phyloP scores from a whole-genome alignment of 2,329 filamentous ascomycete species.

The Phyllosticta citribraziliensis region DNA sequence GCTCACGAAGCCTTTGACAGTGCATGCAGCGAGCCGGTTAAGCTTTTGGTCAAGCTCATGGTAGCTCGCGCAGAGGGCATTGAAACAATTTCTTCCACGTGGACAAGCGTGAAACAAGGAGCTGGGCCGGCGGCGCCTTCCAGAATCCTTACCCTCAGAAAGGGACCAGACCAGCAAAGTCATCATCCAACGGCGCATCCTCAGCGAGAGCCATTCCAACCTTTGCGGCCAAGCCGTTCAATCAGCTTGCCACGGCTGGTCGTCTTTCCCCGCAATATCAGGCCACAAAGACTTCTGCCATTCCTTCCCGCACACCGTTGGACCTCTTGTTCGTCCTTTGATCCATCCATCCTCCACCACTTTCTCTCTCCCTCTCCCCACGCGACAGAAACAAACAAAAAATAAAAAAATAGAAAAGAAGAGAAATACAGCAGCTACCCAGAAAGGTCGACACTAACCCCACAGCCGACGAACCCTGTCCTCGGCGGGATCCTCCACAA shows the following conservation, averaged over 20 bases:
- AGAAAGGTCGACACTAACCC: not conserved
- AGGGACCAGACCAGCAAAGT: not conserved
- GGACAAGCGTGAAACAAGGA: not conserved
- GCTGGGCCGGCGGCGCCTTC: not conserved
- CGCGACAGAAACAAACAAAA: not conserved
- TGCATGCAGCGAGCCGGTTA: not conserved
- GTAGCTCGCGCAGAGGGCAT: not conserved
- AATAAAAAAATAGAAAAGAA: too few species aligned
- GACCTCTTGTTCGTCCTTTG: not conserved
- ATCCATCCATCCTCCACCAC: not conserved
- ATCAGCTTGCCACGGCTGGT: not conserved
- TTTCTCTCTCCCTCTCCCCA: not conserved
- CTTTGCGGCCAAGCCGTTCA: not conserved
- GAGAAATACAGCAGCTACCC: not conserved
- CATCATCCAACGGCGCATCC: not conserved
- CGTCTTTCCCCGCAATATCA: not conserved
- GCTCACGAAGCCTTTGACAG: not conserved
- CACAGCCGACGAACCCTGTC: not conserved
- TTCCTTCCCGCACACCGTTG: not conserved
- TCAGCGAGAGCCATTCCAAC: not conserved
- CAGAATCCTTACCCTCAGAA: not conserved
- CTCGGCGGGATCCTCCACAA: not conserved
- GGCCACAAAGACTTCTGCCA: not conserved
- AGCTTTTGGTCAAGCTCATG: not conserved
- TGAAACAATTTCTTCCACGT: not conserved